phyloP scores from a whole-genome alignment of 257 asterid genomes.

The Anisodus tanguticus region DNA sequence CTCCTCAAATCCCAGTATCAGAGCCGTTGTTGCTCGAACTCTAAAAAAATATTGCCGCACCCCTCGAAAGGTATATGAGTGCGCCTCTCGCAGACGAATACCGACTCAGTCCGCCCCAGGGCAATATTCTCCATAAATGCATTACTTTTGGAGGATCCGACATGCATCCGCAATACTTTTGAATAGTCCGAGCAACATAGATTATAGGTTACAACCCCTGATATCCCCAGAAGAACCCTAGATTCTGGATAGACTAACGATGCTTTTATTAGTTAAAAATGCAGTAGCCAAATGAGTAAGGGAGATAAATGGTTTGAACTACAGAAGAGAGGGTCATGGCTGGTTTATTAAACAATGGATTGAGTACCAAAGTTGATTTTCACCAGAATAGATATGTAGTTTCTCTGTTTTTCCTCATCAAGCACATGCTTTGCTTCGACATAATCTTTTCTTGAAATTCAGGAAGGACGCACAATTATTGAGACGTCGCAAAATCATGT shows the following conservation, averaged over 20 bases:
- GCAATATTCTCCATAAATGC: background rate
- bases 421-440: background rate
- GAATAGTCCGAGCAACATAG: background rate
- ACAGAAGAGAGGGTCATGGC: too few species aligned
- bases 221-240: background rate
- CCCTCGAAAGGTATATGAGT: too few species aligned
- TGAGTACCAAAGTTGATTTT: conserved; percentile 4
- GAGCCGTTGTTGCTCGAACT: background rate
- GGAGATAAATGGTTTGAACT: background rate
- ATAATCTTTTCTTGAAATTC: conserved; percentile 29
- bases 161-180: background rate
- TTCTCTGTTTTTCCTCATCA: background rate
- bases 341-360: too few species aligned
- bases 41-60: background rate
- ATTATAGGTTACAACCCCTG: background rate
- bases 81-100: too few species aligned
- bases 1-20: background rate
- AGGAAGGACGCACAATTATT: conserved; percentile 76
- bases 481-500: conserved; percentile 47
- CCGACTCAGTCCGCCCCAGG: too few species aligned
- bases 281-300: background rate
- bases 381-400: background rate
- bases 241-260: background rate
- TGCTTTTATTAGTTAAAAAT: background rate
- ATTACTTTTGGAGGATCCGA: background rate